Base-by-base conservation (phyloP, 2,329 filamentous ascomycete species). In the Talaromyces sp. region DNA sequence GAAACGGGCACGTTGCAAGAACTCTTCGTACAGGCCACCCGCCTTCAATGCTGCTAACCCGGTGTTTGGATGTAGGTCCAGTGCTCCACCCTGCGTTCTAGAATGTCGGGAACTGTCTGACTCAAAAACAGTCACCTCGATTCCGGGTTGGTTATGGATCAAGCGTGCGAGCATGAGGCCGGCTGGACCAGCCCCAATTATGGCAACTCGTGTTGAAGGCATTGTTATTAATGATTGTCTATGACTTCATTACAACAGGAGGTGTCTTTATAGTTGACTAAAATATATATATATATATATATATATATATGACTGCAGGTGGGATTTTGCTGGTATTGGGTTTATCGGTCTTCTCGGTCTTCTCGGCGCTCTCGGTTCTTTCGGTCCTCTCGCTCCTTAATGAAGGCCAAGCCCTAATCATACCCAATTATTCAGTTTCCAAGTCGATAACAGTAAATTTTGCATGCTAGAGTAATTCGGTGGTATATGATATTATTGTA, bases 1-100 rank as follows among this genome's bases (percentile, higher is more conserved):
- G 36, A 52, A 52, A 17, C 56, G 42, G 3, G 42, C 56, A 2
- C 7, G 44, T 17, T 25, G 13, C 13, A 51, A 22, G 6, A 51
- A 49, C 7, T 51, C 28, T 5, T 58, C 56, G 8, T 51, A 52
- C n/a, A 58, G 19, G 19, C 56, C 42, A 3, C 55, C 55, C 4
- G 55, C 55, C 28, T 57, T 57, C 25, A 57, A 22, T 22, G 55
- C 55, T 6, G 55, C 39, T 28, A 57, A 1, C 2, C 55, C 55
- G 13, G 55, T 57, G 4, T 44, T 13, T 47, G 55, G 55, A 25
- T 58, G 56, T 32, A 58, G 28, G 44, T 58, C 56, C 8, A 58
- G 2, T 8, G 56, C 2, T 2, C 56, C 56, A 25, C 56, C 56
- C 22, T 58, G 56, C 2, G 25, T 33, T 17, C 42, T 17, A 15